Evolutionary conservation across 345 rosid species (phyloP), one percentile per base, ranked within the genome.

Genomic region (Draba incana): DNA sequence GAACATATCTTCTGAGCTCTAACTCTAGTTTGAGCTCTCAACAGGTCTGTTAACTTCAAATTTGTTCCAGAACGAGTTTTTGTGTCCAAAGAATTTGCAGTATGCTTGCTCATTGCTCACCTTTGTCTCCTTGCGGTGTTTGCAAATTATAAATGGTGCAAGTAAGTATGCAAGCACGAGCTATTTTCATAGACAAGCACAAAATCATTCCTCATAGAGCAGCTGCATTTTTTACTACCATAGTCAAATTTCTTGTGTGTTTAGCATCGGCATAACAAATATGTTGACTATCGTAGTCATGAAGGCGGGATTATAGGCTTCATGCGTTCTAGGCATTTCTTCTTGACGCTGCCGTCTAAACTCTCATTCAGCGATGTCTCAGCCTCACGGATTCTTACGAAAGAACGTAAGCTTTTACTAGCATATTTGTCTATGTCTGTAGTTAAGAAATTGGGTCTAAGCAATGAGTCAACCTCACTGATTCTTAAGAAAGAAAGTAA

Each of bases 21-120:
- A 51, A 62, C 43, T 58, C 71, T 42, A 27, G 10, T 47, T 37
- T 37, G 72, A 39, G 47, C 66, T 84, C 56, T 67, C 71, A 62
- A 67, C 84, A 93, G 99, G 99, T 94, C 99, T 77, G 97, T 94
- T 44, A 94, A 94, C 87, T 89, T 94, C 91, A 94, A 91, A 75
- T 94, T 94, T 52, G 75, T 91, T 71, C 92, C 95, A 47, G 95
- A 94, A 78, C 85, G 83, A 67, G 58, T 87, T 71, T 94, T 94
- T 80, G 81, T 94, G 61, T 91, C 97, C 24, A 94, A 86, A 83
- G 84, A 78, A 79, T 91, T 94, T 85, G 94, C 97, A 31, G 16
- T 85, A 67, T 76, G 86, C 69, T 86, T 94, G 85, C 85, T 94
- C 74, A 46, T 83, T 56, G 77, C 76, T 62, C 96, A 94, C 81